Evolutionary conservation across 108 stramenopile genomes (phyloP), one percentile per base, ranked within the genome.

Genomic region (Craspedostauros australis): DNA sequence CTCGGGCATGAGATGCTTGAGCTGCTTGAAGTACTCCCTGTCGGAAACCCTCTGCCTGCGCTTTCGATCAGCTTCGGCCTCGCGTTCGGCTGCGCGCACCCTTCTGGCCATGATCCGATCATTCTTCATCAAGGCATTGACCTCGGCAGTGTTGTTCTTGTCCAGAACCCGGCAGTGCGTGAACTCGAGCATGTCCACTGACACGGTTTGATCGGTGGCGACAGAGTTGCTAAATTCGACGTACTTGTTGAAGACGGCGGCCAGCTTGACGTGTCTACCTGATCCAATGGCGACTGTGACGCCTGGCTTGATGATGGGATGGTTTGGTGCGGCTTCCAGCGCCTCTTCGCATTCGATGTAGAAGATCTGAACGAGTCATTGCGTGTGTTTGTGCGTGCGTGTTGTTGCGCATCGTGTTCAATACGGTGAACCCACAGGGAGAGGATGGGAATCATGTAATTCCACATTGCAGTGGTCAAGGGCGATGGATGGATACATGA

Each of bases 41-140:
- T 92, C 90, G 0, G 71, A 62, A 19, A 82, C 86, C 29, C 84
- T 67, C 47, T 88, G 84, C 25, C 53, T 18, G 21, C 83, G 51
- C 20, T 51, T 60, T 11, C 44, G 38, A 33, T 86, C 77, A 8
- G 48, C 42, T 38, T 69, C 65, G 7, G 32, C 27, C 16, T 52
- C 50, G 4, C 78, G 54, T 26, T 78, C 76, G 12, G 58, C 46
- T 4, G 56, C 49, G 7, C 77, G 32, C 4, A 58, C 62, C n/a
- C 60, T 64, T 48, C 75, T 65, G 0, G 84, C 85, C 20, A 49
- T 57, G 39, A 92, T 84, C 7, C 64, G 64, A 71, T 92, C 90
- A 50, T 80, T 75, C 53, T 92, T 92, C 90, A 92, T 92, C 61
- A 92, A 43, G 1, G 86, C 85, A 8, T 69, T 68, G 0, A 66